Evolutionary conservation across 2,329 filamentous ascomycete species (phyloP).

Genomic region (Amylocarpus encephaloides): DNA sequence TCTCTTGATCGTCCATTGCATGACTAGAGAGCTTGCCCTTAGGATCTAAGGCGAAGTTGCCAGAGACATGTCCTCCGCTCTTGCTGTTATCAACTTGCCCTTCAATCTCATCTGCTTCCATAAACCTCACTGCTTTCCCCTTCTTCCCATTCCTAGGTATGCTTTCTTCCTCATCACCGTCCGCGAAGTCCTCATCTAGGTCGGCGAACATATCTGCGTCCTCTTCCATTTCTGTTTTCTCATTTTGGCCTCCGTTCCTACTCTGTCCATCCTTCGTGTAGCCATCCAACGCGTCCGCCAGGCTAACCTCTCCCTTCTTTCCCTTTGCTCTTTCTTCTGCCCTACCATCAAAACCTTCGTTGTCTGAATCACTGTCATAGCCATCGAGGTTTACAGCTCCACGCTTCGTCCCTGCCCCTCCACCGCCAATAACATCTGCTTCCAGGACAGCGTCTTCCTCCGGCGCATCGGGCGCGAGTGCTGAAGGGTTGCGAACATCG

Average conservation of each 20-base stretch:
- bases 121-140: constrained; percentile 55
- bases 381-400: constrained; percentile 95
- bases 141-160: constrained; percentile 50
- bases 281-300: constrained; percentile 48
- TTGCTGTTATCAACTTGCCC: constrained; percentile 72
- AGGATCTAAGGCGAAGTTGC: constrained; percentile 54
- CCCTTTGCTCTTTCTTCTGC: constrained; percentile 52
- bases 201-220: constrained; percentile 84
- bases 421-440: constrained; percentile 82
- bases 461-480: constrained; percentile 73
- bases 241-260: constrained; percentile 23
- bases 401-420: constrained; percentile 70
- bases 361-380: constrained; percentile 90
- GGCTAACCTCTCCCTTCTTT: constrained; percentile 40
- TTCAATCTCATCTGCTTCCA: constrained; percentile 59
- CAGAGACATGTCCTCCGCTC: constrained; percentile 61
- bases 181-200: constrained; percentile 50
- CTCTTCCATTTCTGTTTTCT: constrained; percentile 46
- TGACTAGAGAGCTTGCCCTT: constrained; percentile 38
- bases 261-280: constrained; percentile 39
- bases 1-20: constrained; percentile 36
- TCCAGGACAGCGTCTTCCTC: constrained; percentile 75
- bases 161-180: constrained; percentile 48
- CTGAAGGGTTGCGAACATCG: constrained; percentile 90
- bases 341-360: constrained; percentile 78